These are phyloP conservation scores for Neurospora sp. DNA, from an alignment of 495 filamentous ascomycete genomes.

Conservation along the genomic window DNA sequence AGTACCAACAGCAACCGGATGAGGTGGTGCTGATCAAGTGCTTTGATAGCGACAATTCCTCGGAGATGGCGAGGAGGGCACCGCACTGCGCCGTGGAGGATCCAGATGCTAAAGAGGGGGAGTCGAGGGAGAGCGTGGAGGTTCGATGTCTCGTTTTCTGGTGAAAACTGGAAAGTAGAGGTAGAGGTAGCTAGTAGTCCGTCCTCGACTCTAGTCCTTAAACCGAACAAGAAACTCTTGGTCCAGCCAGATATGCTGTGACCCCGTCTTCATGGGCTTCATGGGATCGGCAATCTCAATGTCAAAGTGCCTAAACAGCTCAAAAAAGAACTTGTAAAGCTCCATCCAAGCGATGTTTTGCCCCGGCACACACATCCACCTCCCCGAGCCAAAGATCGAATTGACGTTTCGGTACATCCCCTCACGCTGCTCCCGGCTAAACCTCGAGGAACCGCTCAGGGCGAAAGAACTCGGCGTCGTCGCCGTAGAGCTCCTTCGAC, in stretches of 20 bases:
- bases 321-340: conserved; percentile 42
- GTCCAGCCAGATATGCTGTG: background rate
- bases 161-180: background rate
- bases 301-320: conserved; percentile 15
- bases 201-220: background rate
- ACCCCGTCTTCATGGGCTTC: background rate
- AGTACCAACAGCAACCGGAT: conserved; percentile 54
- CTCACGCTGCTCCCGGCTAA: conserved; percentile 16
- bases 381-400: conserved; percentile 25
- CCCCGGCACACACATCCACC: conserved; percentile 30
- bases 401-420: conserved; percentile 26
- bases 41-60: conserved; percentile 54
- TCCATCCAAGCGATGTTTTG: conserved; percentile 30
- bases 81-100: conserved; percentile 58
- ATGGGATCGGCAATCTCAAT: background rate
- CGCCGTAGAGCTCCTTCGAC: conserved; percentile 22
- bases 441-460: conserved; percentile 45
- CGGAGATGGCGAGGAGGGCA: conserved; percentile 47
- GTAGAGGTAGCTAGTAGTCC: background rate
- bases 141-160: conserved; percentile 30
- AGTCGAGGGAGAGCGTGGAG: conserved; percentile 54
- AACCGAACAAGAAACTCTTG: background rate
- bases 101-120: conserved; percentile 35
- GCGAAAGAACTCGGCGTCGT: conserved; percentile 33
- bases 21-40: conserved; percentile 62